These are phyloP conservation scores for Lachancea mirantina DNA, from an alignment of 805 yeast species.

Conservation along the genomic window DNA sequence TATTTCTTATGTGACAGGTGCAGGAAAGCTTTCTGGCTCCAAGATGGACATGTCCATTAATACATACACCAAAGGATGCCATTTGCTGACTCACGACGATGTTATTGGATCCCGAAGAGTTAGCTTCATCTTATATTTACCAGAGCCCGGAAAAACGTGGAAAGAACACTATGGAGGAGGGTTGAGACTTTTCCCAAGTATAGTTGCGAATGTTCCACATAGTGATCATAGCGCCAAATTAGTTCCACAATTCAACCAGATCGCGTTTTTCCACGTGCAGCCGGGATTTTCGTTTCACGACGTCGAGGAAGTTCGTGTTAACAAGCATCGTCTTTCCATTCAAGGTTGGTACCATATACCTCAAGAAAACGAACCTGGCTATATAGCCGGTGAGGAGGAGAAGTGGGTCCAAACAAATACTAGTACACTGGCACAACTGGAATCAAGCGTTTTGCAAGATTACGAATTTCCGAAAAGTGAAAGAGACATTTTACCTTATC, in stretches of 20 bases:
- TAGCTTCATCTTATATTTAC: conserved; percentile 84
- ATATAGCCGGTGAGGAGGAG: conserved; percentile 73
- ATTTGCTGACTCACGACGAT: conserved; percentile 91
- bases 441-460: conserved; percentile 67
- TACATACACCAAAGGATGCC: conserved; percentile 89
- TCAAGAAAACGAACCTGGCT: conserved; percentile 86
- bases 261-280: conserved; percentile 91
- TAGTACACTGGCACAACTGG: conserved; percentile 72
- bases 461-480: conserved; percentile 72
- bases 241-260: conserved; percentile 91
- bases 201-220: conserved; percentile 83
- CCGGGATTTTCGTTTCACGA: conserved; percentile 97
- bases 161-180: conserved; percentile 92
- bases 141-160: conserved; percentile 89
- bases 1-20: conserved; percentile 67
- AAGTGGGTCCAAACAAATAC: conserved; percentile 51
- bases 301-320: conserved; percentile 92
- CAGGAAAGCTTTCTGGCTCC: conserved; percentile 84
- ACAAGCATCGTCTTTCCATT: conserved; percentile 82
- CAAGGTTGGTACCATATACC: conserved; percentile 99
- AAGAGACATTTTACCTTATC: conserved; percentile 37
- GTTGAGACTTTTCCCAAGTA: conserved; percentile 74
- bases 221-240: conserved; percentile 63
- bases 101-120: conserved; percentile 94
- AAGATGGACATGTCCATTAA: conserved; percentile 91